Evolutionary conservation across 148 eudicot genomes (phyloP), one percentile per base, ranked within the genome.

Genomic region (Persicaria tinctoria): DNA sequence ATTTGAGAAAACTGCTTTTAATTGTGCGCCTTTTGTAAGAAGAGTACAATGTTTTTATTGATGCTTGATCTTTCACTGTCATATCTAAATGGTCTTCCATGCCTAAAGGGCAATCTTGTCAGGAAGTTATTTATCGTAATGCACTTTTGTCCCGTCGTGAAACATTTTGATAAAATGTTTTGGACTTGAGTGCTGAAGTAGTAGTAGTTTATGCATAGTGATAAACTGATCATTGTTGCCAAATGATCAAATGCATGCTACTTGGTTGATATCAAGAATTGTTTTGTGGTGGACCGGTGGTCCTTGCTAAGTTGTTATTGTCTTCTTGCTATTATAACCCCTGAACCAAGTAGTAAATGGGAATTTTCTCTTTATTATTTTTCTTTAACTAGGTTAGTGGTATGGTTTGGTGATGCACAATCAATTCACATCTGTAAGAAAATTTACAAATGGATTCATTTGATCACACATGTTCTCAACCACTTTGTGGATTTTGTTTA

Each of bases 401-500:
- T 1, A 51, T 49, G 18, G 9, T 47, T 12, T 1, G 4, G 20
- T 23, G 44, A n/a, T 11, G 41, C 18, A 11, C 1, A 9, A 0
- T 32, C 44, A 50, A 11, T 10, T 51, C 17, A 7, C 17, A 64
- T 8, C 10, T 48, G 27, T 51, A 8, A 11, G 16, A 63, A 17
- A 11, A 70, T 76, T 63, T 69, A 16, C 32, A 68, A 32, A 2
- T 49, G 63, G 63, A 68, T 48, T 3, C 11, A 75, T 18, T 78
- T 70, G 60, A 5, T 44, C 14, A 17, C 12, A 66, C 12, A 66
- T 44, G 18, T 5, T 66, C 70, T 66, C 68, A 60, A 66, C 41
- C 48, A 5, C 44, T 66, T 66, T 38, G 9, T 44, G 48, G 41
- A 41, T 73, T 56, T 6, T 63, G 47, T 69, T 23, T 79, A 93